Percentiles rank a stretch among this genome's conserved stretches.
These are phyloP conservation scores for Psophocarpus tetragonolobus DNA, from an alignment of 306 rosid species.

Conservation along the genomic window DNA sequence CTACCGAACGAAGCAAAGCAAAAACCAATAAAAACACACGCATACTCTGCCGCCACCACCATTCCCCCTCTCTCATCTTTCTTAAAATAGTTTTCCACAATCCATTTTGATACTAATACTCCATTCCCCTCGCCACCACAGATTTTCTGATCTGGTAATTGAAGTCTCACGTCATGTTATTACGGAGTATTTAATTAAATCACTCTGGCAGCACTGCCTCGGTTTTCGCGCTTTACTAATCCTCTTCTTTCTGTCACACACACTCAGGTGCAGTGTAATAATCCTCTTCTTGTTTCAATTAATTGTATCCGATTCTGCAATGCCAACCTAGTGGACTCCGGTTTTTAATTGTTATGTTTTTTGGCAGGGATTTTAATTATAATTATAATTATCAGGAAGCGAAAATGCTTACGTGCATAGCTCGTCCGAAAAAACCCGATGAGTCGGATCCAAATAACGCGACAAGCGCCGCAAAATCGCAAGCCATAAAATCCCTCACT, in stretches of 20 bases:
- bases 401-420: conserved; percentile 88
- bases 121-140: conserved; percentile 2
- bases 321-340: neutral
- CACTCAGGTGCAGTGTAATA: neutral
- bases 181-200: conserved; percentile 10
- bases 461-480: conserved; percentile 44
- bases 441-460: conserved; percentile 56
- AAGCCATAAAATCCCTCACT: conserved; percentile 75
- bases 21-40: neutral
- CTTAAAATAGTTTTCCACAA: neutral
- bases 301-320: conserved; percentile 9
- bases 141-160: conserved; percentile 34
- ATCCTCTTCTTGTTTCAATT: neutral
- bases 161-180: conserved; percentile 20
- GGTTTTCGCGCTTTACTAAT: conserved; percentile 1
- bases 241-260: neutral
- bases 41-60: conserved; percentile 12
- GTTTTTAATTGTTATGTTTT: neutral
- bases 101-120: neutral
- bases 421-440: conserved; percentile 88
- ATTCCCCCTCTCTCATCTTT: neutral
- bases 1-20: conserved; percentile 25
- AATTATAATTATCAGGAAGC: neutral
- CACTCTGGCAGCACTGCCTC: conserved; percentile 7
- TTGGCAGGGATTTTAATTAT: conserved; percentile 26